Percentiles rank a stretch among this genome's conserved stretches.
Evolutionary conservation across 768 basidiomycete species (phyloP).

Genomic region (Plicaturopsis crispa): DNA sequence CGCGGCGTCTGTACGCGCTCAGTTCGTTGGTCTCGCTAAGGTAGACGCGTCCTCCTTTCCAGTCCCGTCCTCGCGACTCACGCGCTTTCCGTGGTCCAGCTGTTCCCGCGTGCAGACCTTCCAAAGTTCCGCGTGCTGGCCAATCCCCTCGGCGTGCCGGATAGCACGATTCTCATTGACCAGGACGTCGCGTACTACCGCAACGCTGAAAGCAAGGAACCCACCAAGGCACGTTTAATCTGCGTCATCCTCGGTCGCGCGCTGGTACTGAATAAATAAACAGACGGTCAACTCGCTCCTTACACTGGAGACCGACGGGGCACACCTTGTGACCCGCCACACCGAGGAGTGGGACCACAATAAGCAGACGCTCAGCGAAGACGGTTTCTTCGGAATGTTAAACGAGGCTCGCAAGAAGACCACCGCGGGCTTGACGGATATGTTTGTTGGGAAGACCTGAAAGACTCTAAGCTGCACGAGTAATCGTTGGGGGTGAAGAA

Average conservation of each 20-base stretch:
- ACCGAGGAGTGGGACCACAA: conserved; percentile 40
- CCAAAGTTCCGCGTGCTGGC: conserved; percentile 31
- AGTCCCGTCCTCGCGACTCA: background rate
- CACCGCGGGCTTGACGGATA: conserved; percentile 27
- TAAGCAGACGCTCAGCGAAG: conserved; percentile 25
- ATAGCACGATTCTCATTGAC: conserved; percentile 34
- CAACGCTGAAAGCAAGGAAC: conserved; percentile 21
- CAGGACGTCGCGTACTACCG: conserved; percentile 40
- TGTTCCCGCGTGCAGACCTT: conserved; percentile 36
- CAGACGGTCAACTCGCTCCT: conserved; percentile 34
- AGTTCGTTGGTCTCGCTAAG: conserved; percentile 38
- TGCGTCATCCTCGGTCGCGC: background rate
- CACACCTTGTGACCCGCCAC: conserved; percentile 28
- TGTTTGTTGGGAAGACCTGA: conserved; percentile 18
- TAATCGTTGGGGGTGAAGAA: no score
- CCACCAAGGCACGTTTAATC: conserved; percentile 27
- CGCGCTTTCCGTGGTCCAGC: conserved; percentile 14
- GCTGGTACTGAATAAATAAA: background rate
- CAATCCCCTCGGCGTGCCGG: conserved; percentile 28
- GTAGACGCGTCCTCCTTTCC: no score
- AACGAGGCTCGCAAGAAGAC: conserved; percentile 38
- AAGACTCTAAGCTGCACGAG: background rate
- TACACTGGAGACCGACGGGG: conserved; percentile 29
- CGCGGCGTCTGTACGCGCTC: conserved; percentile 28
- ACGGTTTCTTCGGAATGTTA: conserved; percentile 35